Evolutionary conservation across 306 rosid species (phyloP).

Genomic region (Prunus armeniaca): DNA sequence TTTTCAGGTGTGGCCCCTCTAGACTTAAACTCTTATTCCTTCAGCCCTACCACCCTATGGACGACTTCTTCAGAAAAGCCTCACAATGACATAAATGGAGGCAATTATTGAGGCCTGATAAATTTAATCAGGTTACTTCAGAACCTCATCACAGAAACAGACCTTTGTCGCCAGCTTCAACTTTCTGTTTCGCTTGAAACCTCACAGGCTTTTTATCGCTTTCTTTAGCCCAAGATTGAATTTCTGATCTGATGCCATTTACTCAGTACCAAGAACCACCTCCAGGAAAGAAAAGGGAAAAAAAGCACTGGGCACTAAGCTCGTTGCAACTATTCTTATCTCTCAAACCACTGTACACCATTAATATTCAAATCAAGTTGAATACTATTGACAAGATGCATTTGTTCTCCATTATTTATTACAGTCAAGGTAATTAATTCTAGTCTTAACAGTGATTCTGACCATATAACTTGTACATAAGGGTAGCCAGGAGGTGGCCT

Average conservation of each 20-base stretch:
- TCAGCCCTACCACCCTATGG: not conserved
- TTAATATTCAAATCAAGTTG: not conserved
- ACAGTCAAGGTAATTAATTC: not conserved
- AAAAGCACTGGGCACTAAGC: not conserved
- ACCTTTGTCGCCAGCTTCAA: not conserved
- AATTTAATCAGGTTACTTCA: not conserved
- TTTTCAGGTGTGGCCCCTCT: not conserved
- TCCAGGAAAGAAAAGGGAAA: not conserved
- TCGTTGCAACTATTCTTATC: not conserved
- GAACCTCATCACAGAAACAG: conserved; percentile 5
- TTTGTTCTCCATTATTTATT: not conserved
- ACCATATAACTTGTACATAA: not conserved
- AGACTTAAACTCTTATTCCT: not conserved
- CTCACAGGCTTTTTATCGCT: not conserved
- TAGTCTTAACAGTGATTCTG: not conserved
- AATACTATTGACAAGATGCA: not conserved
- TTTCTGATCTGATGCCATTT: not conserved
- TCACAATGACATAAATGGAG: not conserved
- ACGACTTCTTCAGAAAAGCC: not conserved
- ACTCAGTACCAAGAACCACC: not conserved
- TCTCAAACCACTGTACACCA: not conserved
- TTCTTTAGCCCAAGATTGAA: not conserved
- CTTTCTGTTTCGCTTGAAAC: not conserved
- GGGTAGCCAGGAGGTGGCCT: too few relatives aligned
- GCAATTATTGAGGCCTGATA: not conserved